A percentile compares a stretch with the other conserved stretches of the same genome.
Conservation (phyloP, 164 flowering plant genomes). For the Stephania japonica region DNA sequence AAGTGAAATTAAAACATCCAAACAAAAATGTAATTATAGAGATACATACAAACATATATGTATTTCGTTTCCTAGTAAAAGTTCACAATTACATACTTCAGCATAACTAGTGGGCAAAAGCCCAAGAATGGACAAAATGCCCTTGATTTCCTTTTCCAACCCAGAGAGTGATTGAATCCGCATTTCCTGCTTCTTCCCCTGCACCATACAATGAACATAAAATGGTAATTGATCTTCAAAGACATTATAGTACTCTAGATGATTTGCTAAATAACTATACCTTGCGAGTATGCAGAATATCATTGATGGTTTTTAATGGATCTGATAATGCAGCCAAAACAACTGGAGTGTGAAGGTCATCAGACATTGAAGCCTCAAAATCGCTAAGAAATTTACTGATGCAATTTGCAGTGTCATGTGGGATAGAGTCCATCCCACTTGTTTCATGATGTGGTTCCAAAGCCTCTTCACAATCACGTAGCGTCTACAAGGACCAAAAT, state of each 20-base stretch:
- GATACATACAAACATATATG: not conserved
- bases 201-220: conserved; percentile 14
- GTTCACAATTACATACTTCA: conserved; percentile 42
- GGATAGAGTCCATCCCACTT: conserved; percentile 33
- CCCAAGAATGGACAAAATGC: conserved; percentile 58
- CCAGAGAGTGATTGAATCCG: conserved; percentile 73
- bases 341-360: conserved; percentile 84
- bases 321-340: conserved; percentile 78
- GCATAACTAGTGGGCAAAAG: conserved; percentile 71
- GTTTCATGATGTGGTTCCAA: conserved; percentile 33
- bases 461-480: conserved; percentile 57
- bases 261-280: conserved; percentile 27
- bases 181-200: conserved; percentile 79
- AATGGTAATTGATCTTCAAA: not conserved
- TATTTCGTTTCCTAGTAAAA: not conserved
- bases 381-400: conserved; percentile 47
- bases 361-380: conserved; percentile 68
- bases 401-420: conserved; percentile 38
- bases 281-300: conserved; percentile 88
- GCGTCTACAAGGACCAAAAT: conserved; percentile 51
- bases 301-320: conserved; percentile 79
- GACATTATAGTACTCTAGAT: not conserved
- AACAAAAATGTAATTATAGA: not conserved
- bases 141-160: conserved; percentile 48
- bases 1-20: not conserved